Conservation (phyloP, 139 green algal genomes). For the Chlamydomonas urium region DNA sequence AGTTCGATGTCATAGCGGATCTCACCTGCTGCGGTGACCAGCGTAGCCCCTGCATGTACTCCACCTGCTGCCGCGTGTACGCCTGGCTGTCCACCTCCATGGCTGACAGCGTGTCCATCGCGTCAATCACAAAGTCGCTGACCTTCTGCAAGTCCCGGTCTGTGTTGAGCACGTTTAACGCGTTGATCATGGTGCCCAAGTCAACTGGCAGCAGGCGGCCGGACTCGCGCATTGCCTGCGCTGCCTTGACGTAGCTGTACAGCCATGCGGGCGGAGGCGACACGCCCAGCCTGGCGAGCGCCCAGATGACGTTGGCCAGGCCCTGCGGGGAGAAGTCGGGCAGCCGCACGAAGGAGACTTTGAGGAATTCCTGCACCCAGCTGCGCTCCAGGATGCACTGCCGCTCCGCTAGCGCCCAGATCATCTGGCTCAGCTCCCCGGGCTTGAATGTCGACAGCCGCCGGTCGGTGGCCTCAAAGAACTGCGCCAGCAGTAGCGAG, state of each 20-base stretch:
- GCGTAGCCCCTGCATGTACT: background rate
- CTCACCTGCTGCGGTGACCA: background rate
- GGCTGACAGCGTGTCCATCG: background rate
- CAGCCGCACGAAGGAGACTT: constrained; percentile 12
- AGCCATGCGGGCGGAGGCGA: constrained; percentile 9
- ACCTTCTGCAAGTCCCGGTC: constrained; percentile 2
- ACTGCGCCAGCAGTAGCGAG: constrained; percentile 4
- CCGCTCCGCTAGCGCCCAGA: constrained; percentile 6
- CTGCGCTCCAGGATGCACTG: background rate
- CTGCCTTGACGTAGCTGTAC: constrained; percentile 16
- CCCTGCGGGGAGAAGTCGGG: constrained; percentile 5
- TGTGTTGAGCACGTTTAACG: background rate
- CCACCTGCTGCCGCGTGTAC: background rate
- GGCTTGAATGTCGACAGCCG: constrained; percentile 4
- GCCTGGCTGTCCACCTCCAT: constrained; percentile 7
- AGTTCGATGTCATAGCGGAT: background rate
- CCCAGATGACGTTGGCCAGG: constrained; percentile 8
- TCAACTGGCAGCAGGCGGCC: background rate
- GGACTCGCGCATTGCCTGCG: background rate
- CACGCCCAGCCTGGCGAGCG: background rate
- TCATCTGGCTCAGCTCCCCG: constrained; percentile 5
- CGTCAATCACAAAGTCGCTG: constrained; percentile 8
- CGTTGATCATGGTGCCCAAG: constrained; percentile 1
- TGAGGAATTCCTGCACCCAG: constrained; percentile 7
- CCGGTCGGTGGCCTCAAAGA: constrained; percentile 11